phyloP scores from a whole-genome alignment of 2,329 filamentous ascomycete genomes.

The Pseudopithomyces maydicus region DNA sequence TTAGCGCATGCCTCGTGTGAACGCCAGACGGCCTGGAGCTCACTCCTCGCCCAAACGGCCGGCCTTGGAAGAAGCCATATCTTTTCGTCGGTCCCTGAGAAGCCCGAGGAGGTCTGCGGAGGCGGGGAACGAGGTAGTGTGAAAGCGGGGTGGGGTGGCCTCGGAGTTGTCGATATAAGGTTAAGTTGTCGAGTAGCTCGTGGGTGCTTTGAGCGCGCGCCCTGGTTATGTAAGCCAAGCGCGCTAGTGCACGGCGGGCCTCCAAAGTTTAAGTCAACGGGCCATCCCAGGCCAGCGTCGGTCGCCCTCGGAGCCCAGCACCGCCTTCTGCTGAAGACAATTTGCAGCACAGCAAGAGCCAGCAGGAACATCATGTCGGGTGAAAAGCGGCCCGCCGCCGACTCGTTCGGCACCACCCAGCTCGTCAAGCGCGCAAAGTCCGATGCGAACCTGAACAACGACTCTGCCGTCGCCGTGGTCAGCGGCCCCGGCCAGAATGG shows the following conservation, averaged over 20 bases:
- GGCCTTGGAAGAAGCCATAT: constrained; percentile 66
- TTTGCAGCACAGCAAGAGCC: not conserved
- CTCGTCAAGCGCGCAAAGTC: constrained; percentile 89
- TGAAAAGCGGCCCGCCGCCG: constrained; percentile 89
- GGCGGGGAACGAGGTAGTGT: not conserved
- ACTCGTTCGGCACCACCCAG: constrained; percentile 78
- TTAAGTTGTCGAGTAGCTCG: constrained; percentile 9
- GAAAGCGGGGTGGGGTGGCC: not conserved
- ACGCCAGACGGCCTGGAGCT: constrained; percentile 43
- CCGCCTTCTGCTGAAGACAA: not conserved
- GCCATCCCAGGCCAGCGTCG: constrained; percentile 8
- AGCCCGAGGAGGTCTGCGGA: not conserved
- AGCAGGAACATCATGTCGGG: constrained; percentile 69
- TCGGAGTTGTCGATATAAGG: constrained; percentile 19
- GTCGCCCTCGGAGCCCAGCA: not conserved
- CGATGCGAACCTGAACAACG: constrained; percentile 59
- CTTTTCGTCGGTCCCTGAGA: not conserved
- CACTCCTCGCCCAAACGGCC: constrained; percentile 77
- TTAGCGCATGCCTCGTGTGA: constrained; percentile 37
- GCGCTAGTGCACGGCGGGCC: constrained; percentile 13
- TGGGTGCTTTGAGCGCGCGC: too few relatives aligned
- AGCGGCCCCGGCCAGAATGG: constrained; percentile 64
- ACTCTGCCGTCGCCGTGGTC: constrained; percentile 61
- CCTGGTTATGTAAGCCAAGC: not conserved
- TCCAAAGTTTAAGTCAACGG: constrained; percentile 22